Conservation (phyloP, 345 rosid genomes). For the Hibiscus syriacus region DNA sequence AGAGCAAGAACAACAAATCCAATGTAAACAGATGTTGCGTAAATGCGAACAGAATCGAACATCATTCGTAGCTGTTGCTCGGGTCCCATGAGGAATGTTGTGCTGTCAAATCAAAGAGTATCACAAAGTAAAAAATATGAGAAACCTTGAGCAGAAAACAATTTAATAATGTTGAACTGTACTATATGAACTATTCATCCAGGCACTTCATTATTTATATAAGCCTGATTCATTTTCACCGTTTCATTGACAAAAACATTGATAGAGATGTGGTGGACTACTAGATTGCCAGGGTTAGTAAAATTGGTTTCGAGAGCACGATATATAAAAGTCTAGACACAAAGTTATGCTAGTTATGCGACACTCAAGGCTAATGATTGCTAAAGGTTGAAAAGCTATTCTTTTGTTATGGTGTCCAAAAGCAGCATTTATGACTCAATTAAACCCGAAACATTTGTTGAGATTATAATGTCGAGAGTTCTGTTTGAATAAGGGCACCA, state of each 20-base stretch:
- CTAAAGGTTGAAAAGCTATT: background rate
- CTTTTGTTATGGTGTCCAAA: background rate
- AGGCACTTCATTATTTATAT: background rate
- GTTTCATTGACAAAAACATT: background rate
- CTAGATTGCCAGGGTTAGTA: background rate
- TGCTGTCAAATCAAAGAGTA: conserved; percentile 73
- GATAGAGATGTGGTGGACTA: background rate
- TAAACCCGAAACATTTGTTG: background rate
- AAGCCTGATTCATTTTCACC: background rate
- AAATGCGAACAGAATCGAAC: conserved; percentile 67
- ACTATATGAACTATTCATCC: background rate
- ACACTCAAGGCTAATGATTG: background rate
- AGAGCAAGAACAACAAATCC: conserved; percentile 73
- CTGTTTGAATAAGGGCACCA: background rate
- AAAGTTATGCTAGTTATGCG: background rate
- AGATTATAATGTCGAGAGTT: background rate
- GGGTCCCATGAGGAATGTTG: conserved; percentile 87
- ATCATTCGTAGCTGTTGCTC: conserved; percentile 74
- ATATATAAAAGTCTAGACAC: background rate
- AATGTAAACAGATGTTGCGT: conserved; percentile 67
- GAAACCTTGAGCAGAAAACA: conserved; percentile 4
- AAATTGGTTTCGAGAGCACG: background rate
- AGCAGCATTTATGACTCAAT: background rate
- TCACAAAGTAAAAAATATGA: conserved; percentile 20
- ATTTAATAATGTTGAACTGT: background rate